phyloP scores from a whole-genome alignment of 2,329 filamentous ascomycete species.

The Apiospora kogelbergensis region DNA sequence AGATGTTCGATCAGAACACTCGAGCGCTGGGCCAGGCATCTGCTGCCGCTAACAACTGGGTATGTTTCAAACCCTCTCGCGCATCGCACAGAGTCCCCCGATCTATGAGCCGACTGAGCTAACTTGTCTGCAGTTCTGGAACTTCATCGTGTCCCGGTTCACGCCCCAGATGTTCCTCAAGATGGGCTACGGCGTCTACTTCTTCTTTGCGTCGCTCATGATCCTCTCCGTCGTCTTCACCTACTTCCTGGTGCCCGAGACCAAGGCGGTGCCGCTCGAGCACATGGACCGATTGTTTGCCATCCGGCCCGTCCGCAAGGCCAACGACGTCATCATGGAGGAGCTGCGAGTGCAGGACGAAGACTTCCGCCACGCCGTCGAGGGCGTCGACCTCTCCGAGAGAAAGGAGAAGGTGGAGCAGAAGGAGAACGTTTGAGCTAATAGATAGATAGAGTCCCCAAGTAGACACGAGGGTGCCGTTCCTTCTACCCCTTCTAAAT shows the following conservation, averaged over 20 bases:
- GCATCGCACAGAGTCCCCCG: background rate
- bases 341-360: conserved; percentile 38
- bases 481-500: too few species aligned
- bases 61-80: background rate
- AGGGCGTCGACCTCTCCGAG: conserved; percentile 19
- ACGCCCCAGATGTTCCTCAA: conserved; percentile 63
- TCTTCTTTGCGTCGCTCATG: conserved; percentile 68
- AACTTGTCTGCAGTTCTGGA: conserved; percentile 50
- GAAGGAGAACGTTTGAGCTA: background rate
- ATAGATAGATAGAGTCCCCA: background rate
- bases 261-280: conserved; percentile 65
- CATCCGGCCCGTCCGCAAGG: conserved; percentile 43
- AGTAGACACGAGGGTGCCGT: too few species aligned
- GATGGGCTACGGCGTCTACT: conserved; percentile 65
- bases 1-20: conserved; percentile 74
- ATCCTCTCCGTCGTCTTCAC: conserved; percentile 57
- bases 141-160: conserved; percentile 68
- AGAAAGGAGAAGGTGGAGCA: conserved; percentile 16
- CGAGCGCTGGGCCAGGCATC: conserved; percentile 70
- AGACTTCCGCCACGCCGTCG: conserved; percentile 31
- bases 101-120: background rate
- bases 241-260: conserved; percentile 65
- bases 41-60: conserved; percentile 68
- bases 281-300: conserved; percentile 64
- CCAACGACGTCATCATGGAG: conserved; percentile 44